Evolutionary conservation across 2,329 filamentous ascomycete species (phyloP).

Genomic region (Podosphaera xanthii): DNA sequence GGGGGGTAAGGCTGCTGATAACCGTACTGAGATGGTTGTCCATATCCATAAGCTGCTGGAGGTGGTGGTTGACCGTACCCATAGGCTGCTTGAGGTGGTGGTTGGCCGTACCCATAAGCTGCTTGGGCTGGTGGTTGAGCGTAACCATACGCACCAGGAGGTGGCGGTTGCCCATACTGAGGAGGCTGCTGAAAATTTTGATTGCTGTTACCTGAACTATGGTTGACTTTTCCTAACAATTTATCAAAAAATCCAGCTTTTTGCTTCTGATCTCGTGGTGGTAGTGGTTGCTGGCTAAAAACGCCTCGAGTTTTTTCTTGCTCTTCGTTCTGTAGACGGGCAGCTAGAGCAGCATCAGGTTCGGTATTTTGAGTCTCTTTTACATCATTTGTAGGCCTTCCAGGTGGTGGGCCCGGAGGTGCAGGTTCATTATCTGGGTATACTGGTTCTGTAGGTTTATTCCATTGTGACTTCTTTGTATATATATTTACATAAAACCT

Average conservation of each 20-base stretch:
- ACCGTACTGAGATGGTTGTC: constrained; percentile 4
- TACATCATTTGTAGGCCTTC: constrained; percentile 9
- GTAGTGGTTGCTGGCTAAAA: background rate
- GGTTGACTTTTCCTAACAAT: background rate
- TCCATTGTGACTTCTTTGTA: constrained; percentile 82
- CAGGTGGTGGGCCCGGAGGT: constrained; percentile 35
- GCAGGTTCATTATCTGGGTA: constrained; percentile 31
- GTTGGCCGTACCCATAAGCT: constrained; percentile 13
- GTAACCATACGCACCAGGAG: constrained; percentile 17
- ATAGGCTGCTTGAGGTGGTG: constrained; percentile 19
- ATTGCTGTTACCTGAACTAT: constrained; percentile 4
- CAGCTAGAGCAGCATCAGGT: constrained; percentile 52
- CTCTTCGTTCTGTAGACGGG: constrained; percentile 65
- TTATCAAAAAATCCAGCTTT: constrained; percentile 1
- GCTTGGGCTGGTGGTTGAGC: constrained; percentile 13
- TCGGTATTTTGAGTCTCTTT: constrained; percentile 15
- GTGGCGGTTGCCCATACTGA: constrained; percentile 13
- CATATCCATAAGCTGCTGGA: constrained; percentile 14
- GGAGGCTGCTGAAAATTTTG: constrained; percentile 13
- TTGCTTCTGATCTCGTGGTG: background rate
- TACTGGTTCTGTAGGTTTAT: constrained; percentile 50
- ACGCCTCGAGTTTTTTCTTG: constrained; percentile 30
- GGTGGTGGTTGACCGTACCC: constrained; percentile 17
- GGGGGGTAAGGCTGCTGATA: constrained; percentile 18
- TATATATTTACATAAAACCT: constrained; percentile 83